phyloP scores from a whole-genome alignment of 1,284 basidiomycete genomes.

The Porogramme epimiltina region DNA sequence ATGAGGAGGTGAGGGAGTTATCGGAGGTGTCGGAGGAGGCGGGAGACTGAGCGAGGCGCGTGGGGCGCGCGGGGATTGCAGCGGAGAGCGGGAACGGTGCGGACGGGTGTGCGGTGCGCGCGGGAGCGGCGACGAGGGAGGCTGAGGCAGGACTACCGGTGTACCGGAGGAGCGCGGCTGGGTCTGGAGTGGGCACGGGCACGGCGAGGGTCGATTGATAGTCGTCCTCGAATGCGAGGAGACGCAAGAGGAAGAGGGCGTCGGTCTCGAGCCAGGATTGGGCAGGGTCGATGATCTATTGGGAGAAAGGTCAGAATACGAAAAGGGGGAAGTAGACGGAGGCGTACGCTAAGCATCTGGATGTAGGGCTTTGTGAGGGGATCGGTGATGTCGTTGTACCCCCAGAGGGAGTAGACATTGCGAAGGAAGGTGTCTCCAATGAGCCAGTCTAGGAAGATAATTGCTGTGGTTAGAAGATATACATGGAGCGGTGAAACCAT shows the following conservation, averaged over 20 bases:
- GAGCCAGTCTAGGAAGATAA: conserved; percentile 5
- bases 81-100: too few relatives aligned
- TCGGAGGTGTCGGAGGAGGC: too few relatives aligned
- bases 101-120: too few relatives aligned
- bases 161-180: not conserved
- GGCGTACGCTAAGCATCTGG: conserved; percentile 23
- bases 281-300: conserved; percentile 1
- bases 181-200: not conserved
- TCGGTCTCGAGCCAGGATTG: not conserved
- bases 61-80: too few relatives aligned
- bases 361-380: conserved; percentile 10
- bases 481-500: not conserved
- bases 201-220: not conserved
- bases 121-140: too few relatives aligned
- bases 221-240: not conserved
- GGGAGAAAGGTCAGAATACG: not conserved
- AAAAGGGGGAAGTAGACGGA: not conserved
- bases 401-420: conserved; percentile 22
- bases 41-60: too few relatives aligned
- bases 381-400: conserved; percentile 18
- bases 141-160: not conserved
- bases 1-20: too few relatives aligned
- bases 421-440: conserved; percentile 25
- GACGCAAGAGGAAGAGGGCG: not conserved
- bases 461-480: not conserved